Base-by-base conservation (phyloP, 345 rosid species). In the Cardamine resedifolia region DNA sequence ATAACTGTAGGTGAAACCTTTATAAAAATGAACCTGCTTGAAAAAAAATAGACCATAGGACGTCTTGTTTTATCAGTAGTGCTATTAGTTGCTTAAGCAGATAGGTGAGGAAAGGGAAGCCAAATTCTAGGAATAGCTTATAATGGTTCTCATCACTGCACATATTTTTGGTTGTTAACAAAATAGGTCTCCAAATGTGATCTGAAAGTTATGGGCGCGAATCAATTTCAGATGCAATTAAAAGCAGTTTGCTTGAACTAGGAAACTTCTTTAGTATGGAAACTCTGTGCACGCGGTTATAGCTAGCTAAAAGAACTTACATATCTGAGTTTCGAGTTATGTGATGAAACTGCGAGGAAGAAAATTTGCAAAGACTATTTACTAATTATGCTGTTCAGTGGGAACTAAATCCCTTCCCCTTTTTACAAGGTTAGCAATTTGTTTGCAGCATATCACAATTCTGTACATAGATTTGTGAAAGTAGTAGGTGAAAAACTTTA, bases 281-380 rank as follows among this genome's bases (percentile, higher is more conserved):
- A 6, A 45, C 53, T 44, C 68, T 16, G 1, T 41, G 24, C 11
- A 10, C 9, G 27, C 58, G 3, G 47, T 26, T 20, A 33, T 30
- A 66, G 34, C 5, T 50, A 51, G 50, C 49, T 24, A 52, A 30
- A 59, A 38, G 73, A 66, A 52, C 52, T 57, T 23, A 39, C 34
- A 34, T 45, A 56, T 7, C 47, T 1, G 12, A 50, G 26, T 71
- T 27, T 58, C 10, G 7, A 33, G 48, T 23, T n/a, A 50, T 65
- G 19, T 10, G 26, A 33, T 58, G 41, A 66, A 34, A 51, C n/a
- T 56, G 44, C 6, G 0, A 68, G 6, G 44, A 14, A 30, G 5
- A 20, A 57, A 28, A 14, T 15, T 14, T 51, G 26, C 6, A 34
- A 48, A 65, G 31, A 65, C 58, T 14, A 21, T 10, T 14, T 48